These are phyloP conservation scores for Fusarium keratoplasticum DNA, from an alignment of 2,329 filamentous ascomycete species.

Conservation along the genomic window DNA sequence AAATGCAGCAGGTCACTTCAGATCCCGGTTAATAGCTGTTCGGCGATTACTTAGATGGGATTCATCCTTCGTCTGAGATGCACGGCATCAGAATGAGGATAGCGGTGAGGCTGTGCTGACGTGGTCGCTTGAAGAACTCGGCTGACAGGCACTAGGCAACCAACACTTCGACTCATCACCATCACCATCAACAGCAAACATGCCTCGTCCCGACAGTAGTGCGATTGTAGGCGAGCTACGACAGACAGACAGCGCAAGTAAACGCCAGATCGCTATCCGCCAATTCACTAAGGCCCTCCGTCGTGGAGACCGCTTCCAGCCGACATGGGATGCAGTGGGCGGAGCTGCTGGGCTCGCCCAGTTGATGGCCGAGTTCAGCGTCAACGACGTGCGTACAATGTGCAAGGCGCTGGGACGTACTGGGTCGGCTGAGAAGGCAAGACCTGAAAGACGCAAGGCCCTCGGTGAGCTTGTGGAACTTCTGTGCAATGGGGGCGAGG, in stretches of 20 bases:
- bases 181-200: neutral
- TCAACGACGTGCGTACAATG: conserved; percentile 31
- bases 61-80: neutral
- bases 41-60: neutral
- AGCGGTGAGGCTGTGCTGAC: conserved; percentile 8
- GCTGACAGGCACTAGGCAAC: neutral
- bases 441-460: conserved; percentile 35
- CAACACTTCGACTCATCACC: neutral
- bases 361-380: conserved; percentile 43
- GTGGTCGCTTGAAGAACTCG: neutral
- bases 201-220: conserved; percentile 11
- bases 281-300: conserved; percentile 37
- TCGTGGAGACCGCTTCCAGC: conserved; percentile 33
- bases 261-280: conserved; percentile 30
- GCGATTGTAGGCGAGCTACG: conserved; percentile 18
- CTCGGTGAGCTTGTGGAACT: conserved; percentile 35
- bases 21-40: neutral
- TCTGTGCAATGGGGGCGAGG: conserved; percentile 18
- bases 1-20: neutral
- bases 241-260: conserved; percentile 30
- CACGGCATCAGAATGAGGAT: neutral
- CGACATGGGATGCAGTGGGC: conserved; percentile 37
- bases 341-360: conserved; percentile 35
- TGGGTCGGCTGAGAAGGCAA: conserved; percentile 30
- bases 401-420: conserved; percentile 38